A percentile compares a stretch with the other conserved stretches of the same genome.
Conservation (phyloP, 2,329 filamentous ascomycete species). For the Coniella lustricola region DNA sequence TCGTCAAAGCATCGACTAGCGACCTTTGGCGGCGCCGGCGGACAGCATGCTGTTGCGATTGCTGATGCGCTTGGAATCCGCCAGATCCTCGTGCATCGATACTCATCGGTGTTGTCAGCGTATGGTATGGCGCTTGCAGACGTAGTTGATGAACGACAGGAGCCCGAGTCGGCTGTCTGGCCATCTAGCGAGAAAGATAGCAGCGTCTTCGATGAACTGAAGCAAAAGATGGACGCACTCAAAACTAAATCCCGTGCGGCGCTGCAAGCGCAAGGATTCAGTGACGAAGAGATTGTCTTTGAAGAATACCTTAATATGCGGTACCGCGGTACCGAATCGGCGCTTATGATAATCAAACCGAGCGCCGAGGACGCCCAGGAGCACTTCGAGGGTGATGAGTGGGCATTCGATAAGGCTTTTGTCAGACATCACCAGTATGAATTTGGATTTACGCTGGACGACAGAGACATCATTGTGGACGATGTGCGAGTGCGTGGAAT, state of each 20-base stretch:
- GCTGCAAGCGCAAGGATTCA: conserved; percentile 72
- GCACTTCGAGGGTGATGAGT: conserved; percentile 57
- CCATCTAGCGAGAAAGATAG: conserved; percentile 49
- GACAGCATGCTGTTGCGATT: conserved; percentile 88
- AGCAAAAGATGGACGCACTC: conserved; percentile 68
- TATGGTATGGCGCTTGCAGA: conserved; percentile 92
- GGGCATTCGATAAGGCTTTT: conserved; percentile 81
- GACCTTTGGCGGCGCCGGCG: conserved; percentile 86
- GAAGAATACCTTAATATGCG: conserved; percentile 94
- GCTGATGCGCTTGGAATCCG: conserved; percentile 76
- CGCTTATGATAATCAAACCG: conserved; percentile 81
- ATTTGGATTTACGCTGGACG: conserved; percentile 80
- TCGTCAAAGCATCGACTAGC: conserved; percentile 85
- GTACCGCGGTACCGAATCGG: conserved; percentile 84
- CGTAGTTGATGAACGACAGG: conserved; percentile 85
- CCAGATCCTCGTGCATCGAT: conserved; percentile 79
- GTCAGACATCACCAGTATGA: conserved; percentile 83
- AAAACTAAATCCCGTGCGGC: conserved; percentile 65
- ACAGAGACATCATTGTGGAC: conserved; percentile 83
- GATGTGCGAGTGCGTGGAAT: conserved; percentile 85
- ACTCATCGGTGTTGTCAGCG: conserved; percentile 82
- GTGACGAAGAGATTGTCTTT: conserved; percentile 65
- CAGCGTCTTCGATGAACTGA: conserved; percentile 54
- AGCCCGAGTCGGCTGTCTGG: conserved; percentile 61
- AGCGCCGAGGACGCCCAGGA: conserved; percentile 52